Base-by-base conservation (phyloP, 768 basidiomycete genomes). In the Amanita rubescens region DNA sequence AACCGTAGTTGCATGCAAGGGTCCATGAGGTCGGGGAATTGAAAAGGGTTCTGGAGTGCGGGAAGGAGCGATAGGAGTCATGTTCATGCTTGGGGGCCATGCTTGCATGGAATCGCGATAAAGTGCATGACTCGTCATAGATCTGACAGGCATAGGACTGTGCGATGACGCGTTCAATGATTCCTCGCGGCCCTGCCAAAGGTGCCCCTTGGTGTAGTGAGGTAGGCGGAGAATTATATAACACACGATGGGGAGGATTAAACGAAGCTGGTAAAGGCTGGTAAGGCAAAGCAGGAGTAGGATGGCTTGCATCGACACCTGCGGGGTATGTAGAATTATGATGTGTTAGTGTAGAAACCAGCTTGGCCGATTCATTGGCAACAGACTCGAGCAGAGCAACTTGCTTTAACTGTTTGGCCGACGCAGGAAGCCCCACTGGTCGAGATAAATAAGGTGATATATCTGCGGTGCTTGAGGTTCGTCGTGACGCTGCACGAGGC, bases 321-420 rank as follows among this genome's bases (percentile, higher is more conserved):
- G 48, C 24, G 19, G 37, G 33, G n/a, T 45, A 48, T 27, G 39
- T 48, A 32, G 49, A 22, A 34, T 50, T 39, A 33, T 42, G 30
- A n/a, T 35, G 37, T 25, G 35, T 51, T 54, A 53, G 57, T 49
- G 52, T 58, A 58, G 54, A 63, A 55, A 27, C 60, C 58, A 56
- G 49, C 57, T 55, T 75, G 5, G 82, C 83, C 4, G 88, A 87
- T 64, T 90, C 87, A 60, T 84, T 80, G 0, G 82, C 85, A 33
- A 89, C 81, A 12, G 79, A 72, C 63, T 90, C 86, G 10, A 88
- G 70, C 55, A 90, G 71, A 2, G 86, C 86, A 22, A 85, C 72
- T 58, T 84, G 88, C 65, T 81, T 81, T 65, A 87, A 65, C 53
- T 76, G 79, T 63, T 82, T 85, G 12, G 81, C 76, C 30, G 82